Evolutionary conservation across 371 early-diverging fungal species (phyloP), one percentile per base, ranked within the genome.

Genomic region (Syncephalastrum sp.): DNA sequence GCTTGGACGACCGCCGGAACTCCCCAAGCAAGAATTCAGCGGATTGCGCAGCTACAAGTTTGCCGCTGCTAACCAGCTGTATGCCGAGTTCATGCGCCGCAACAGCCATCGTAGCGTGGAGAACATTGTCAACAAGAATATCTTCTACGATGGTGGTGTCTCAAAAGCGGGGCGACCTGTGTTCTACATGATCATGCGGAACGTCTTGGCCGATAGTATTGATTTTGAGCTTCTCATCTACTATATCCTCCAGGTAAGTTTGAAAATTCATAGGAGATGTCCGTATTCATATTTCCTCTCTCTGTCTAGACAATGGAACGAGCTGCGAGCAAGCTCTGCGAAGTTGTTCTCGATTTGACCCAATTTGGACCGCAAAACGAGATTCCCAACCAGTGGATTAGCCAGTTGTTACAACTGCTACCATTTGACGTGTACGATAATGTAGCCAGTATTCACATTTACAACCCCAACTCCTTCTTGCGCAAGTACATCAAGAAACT

Each of bases 191-290:
- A 90, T 96, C 53, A 77, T 88, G 27, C 82, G 94, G 47, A 80
- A 91, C 41, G 66, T 96, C 24, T 74, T 83, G 55, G 75, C 88
- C 43, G 91, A 93, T 38, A 80, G 79, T 42, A 78, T 91, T 43
- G 94, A 96, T 72, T 89, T 94, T 74, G 93, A 95, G 27, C 65
- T 91, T 15, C 69, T 94, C 38, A 84, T 87, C 59, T 82, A 87
- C 59, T 84, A 86, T 53, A 70, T 89, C 42, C 73, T 92, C 59
- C 87, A 89, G 64, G 88, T 84, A 75, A 70, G 63, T 50, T 46
- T 47, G 41, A 43, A n/a, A 4, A n/a, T 57, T 24, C 42, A 43
- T 49, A 15, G 21, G 21, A 23, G 21, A 5, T 42, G 42, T 42
- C n/a, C 41, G 13, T 25, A 42, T 49, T 33, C 19, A 33, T 33